A percentile compares a stretch with the other conserved stretches of the same genome.
Evolutionary conservation across 2,329 filamentous ascomycete species (phyloP).

Genomic region (Fusarium brevicatenulatum): DNA sequence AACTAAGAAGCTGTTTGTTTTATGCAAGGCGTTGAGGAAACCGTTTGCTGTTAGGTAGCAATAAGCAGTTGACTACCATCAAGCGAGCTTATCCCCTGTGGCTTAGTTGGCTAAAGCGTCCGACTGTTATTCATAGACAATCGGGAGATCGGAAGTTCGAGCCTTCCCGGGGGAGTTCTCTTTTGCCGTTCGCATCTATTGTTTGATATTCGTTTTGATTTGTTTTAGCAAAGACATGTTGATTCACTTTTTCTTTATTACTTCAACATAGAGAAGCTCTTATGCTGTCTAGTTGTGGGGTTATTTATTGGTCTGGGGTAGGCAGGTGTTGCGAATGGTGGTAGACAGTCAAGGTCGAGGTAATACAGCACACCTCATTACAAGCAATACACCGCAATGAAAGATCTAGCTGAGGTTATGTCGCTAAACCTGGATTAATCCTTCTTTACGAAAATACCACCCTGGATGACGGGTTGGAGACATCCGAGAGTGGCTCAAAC

Average conservation of each 20-base stretch:
- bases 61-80: rapidly evolving
- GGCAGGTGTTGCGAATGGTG: neutral
- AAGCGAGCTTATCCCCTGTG: slow-evolving; percentile 34
- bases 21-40: rapidly evolving
- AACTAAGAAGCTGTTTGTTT: neutral
- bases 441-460: neutral
- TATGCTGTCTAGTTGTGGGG: neutral
- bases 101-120: slow-evolving; percentile 43
- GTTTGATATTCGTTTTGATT: neutral
- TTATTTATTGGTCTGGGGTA: neutral
- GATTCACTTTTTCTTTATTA: neutral
- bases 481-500: neutral
- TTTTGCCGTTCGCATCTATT: neutral
- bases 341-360: neutral
- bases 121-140: slow-evolving; percentile 42
- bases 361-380: neutral
- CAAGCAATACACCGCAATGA: too few relatives aligned
- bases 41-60: rapidly evolving
- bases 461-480: neutral
- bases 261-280: neutral
- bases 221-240: rapidly evolving
- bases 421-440: neutral
- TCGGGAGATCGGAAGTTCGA: slow-evolving; percentile 47
- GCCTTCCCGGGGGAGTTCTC: slow-evolving; percentile 43
- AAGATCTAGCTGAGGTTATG: too few relatives aligned